Percentiles rank a stretch among this genome's conserved stretches.
These are phyloP conservation scores for Chionographis japonica DNA, from an alignment of 106 monocot species.

Conservation along the genomic window DNA sequence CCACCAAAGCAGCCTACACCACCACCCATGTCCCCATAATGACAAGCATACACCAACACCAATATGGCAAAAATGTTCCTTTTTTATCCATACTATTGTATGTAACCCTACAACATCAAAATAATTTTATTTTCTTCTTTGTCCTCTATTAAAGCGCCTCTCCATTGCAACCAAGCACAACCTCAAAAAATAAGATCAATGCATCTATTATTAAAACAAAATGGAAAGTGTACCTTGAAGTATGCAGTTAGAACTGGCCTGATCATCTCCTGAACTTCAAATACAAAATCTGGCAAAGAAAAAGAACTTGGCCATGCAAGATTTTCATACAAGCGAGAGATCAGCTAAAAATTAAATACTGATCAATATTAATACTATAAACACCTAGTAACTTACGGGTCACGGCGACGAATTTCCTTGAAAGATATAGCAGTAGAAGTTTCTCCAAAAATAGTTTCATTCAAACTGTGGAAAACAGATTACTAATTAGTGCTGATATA, in stretches of 20 bases:
- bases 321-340: background rate
- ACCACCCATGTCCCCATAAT: too few species aligned
- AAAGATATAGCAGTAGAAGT: slow-evolving; percentile 79
- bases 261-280: slow-evolving; percentile 95
- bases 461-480: slow-evolving; percentile 47
- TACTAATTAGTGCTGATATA: too few species aligned
- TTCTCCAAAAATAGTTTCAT: slow-evolving; percentile 95
- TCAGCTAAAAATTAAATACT: background rate
- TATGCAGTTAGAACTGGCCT: slow-evolving; percentile 83
- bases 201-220: background rate
- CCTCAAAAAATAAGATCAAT: too few species aligned
- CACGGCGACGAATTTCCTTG: slow-evolving; percentile 89
- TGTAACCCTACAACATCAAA: too few species aligned
- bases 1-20: too few species aligned
- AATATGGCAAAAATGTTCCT: too few species aligned
- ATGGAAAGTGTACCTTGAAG: slow-evolving; percentile 40
- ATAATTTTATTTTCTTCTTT: too few species aligned
- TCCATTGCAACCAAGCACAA: too few species aligned
- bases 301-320: slow-evolving; percentile 53
- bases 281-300: slow-evolving; percentile 90
- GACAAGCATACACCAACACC: too few species aligned
- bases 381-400: slow-evolving; percentile 62
- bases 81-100: too few species aligned
- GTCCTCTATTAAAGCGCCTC: too few species aligned
- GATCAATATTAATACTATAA: background rate